Percentiles rank a stretch among this genome's conserved stretches.
These are phyloP conservation scores for Penicillium corylophilum DNA, from an alignment of 2,329 filamentous ascomycete species.

Conservation along the genomic window DNA sequence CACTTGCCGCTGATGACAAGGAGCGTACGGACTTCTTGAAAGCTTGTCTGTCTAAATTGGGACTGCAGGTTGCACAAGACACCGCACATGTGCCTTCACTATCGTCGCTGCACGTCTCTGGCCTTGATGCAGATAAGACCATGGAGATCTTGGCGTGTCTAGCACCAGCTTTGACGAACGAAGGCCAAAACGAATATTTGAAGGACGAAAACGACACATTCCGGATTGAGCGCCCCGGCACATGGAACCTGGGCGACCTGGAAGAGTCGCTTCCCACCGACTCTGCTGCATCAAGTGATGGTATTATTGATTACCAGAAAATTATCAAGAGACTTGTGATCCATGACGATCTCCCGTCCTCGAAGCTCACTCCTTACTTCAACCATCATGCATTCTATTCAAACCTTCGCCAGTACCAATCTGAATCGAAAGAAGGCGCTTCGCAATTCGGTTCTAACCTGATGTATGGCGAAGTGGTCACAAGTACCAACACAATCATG, in stretches of 20 bases:
- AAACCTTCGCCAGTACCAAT: conserved; percentile 67
- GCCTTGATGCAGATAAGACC: conserved; percentile 63
- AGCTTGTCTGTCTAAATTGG: conserved; percentile 75
- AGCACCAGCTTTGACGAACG: conserved; percentile 65
- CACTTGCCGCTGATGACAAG: conserved; percentile 67
- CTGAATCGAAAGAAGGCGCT: conserved; percentile 55
- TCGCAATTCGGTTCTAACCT: conserved; percentile 71
- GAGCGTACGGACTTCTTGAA: conserved; percentile 72
- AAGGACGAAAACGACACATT: conserved; percentile 82
- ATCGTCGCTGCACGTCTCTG: conserved; percentile 79
- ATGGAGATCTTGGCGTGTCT: conserved; percentile 63
- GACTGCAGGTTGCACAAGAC: conserved; percentile 72
- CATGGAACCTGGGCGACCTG: conserved; percentile 59
- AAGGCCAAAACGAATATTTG: conserved; percentile 69
- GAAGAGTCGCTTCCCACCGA: conserved; percentile 52
- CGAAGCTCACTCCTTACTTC: conserved; percentile 78
- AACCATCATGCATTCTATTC: conserved; percentile 77
- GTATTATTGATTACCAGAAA: conserved; percentile 71
- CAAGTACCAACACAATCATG: conserved; percentile 88
- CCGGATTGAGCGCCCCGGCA: conserved; percentile 66
- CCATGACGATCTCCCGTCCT: conserved; percentile 69
- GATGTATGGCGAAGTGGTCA: conserved; percentile 87
- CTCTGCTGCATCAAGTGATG: conserved; percentile 40
- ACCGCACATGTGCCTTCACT: conserved; percentile 71
- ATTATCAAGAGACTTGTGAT: conserved; percentile 72